A percentile compares a stretch with the other conserved stretches of the same genome.
Evolutionary conservation across 2,329 filamentous ascomycete species (phyloP).

Genomic region (Trichoderma hamatum): DNA sequence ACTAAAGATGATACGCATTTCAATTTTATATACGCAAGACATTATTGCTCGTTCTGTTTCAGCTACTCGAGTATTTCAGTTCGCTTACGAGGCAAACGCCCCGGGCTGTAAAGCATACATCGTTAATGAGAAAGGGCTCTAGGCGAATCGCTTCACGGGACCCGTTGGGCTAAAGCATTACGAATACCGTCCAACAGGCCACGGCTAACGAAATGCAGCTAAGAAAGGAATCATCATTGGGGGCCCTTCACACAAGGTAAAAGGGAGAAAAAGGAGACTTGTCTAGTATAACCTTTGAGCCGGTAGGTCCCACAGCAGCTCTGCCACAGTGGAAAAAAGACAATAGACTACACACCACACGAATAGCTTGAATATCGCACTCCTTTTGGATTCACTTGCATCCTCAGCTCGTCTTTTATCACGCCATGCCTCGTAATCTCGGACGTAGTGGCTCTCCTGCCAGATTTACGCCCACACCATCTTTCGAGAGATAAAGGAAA

Average conservation of each 20-base stretch:
- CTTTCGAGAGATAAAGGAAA: neutral
- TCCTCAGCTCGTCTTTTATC: neutral
- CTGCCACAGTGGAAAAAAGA: neutral
- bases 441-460: neutral
- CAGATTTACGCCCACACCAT: neutral
- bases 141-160: neutral
- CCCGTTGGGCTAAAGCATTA: neutral
- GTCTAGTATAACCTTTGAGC: neutral
- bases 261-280: neutral
- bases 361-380: neutral
- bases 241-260: neutral
- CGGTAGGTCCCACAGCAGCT: neutral
- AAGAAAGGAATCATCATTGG: neutral
- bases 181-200: conserved; percentile 5
- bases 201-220: neutral
- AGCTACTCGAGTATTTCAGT: neutral
- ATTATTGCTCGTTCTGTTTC: neutral
- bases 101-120: neutral
- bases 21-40: neutral
- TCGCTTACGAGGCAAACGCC: neutral
- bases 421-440: neutral
- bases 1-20: neutral
- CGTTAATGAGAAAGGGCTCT: neutral
- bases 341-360: neutral
- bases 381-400: neutral